Percentiles rank a stretch among this genome's conserved stretches.
Conservation (phyloP, 331 rosid genomes). For the Malus hybrid region DNA sequence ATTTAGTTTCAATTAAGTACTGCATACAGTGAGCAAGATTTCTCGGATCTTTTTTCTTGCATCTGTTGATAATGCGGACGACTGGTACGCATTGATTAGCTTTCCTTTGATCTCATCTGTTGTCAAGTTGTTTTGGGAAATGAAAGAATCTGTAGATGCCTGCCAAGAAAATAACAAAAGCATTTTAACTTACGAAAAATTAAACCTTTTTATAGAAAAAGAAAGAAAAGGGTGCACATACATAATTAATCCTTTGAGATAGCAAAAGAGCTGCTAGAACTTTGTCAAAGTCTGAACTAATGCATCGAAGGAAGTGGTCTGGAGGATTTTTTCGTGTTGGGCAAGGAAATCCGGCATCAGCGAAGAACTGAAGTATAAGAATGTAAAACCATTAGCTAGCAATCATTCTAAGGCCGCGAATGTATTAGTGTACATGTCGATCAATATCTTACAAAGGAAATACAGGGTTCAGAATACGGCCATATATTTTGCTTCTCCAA, state of each 20-base stretch:
- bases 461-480: neutral
- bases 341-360: constrained; percentile 19
- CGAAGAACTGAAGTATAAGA: constrained; percentile 6
- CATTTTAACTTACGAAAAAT: neutral
- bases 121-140: neutral
- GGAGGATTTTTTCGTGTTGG: constrained; percentile 19
- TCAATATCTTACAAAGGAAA: neutral
- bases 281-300: constrained; percentile 16
- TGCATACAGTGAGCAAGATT: neutral
- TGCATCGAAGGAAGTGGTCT: constrained; percentile 16
- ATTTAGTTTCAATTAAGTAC: neutral
- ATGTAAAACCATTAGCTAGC: neutral
- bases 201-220: neutral
- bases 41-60: constrained; percentile 6
- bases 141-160: neutral
- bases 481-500: neutral
- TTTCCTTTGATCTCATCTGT: constrained; percentile 15
- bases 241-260: neutral
- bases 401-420: neutral
- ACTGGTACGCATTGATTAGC: constrained; percentile 1
- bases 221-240: neutral
- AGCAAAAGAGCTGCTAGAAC: neutral
- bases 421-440: neutral
- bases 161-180: neutral
- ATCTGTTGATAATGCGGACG: neutral